Conservation (phyloP, 192 early-diverging fungal genomes). For the Entomortierella beljakovae region DNA sequence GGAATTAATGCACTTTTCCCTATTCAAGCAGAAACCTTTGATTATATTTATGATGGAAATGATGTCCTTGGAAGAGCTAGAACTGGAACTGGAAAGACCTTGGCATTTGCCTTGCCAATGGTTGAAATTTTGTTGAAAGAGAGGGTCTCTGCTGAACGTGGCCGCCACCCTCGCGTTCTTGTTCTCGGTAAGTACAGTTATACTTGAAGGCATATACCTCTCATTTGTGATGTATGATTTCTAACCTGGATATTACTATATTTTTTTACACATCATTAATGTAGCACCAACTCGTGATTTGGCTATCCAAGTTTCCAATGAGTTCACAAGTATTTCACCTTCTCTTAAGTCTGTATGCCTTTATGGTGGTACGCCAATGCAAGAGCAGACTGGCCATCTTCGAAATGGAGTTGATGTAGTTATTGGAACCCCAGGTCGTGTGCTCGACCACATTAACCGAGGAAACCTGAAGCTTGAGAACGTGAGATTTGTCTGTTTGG, state of each 20-base stretch:
- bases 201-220: neutral
- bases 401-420: conserved; percentile 80
- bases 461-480: conserved; percentile 77
- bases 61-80: conserved; percentile 78
- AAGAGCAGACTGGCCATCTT: conserved; percentile 85
- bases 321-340: conserved; percentile 74
- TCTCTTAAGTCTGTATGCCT: conserved; percentile 77
- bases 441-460: conserved; percentile 84
- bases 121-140: conserved; percentile 69
- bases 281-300: conserved; percentile 88
- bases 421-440: conserved; percentile 88
- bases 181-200: conserved; percentile 54
- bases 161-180: conserved; percentile 63
- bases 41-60: conserved; percentile 77
- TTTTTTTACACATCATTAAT: conserved; percentile 34
- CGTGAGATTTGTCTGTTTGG: conserved; percentile 73
- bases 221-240: neutral
- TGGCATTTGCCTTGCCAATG: conserved; percentile 83
- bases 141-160: conserved; percentile 37
- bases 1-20: conserved; percentile 90
- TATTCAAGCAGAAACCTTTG: conserved; percentile 92
- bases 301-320: conserved; percentile 89
- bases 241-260: neutral
- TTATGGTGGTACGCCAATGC: conserved; percentile 92
- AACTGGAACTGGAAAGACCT: conserved; percentile 86